phyloP scores from a whole-genome alignment of 2,329 filamentous ascomycete species.

The Talaromyces albobiverticillius region DNA sequence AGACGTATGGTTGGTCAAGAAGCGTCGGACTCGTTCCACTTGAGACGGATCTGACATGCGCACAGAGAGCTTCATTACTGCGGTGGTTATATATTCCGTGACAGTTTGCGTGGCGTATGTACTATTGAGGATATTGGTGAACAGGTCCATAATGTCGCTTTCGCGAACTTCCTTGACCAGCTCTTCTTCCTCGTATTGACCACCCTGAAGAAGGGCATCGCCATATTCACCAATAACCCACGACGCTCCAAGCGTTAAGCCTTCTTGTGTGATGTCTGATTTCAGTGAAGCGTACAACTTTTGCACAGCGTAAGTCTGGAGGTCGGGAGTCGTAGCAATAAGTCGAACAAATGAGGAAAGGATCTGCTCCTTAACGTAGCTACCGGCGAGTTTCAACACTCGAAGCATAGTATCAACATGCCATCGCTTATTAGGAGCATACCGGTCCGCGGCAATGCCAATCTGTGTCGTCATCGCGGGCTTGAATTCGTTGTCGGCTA shows the following conservation, averaged over 20 bases:
- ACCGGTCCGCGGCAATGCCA: constrained; percentile 92
- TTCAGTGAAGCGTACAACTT: constrained; percentile 89
- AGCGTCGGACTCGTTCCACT: constrained; percentile 75
- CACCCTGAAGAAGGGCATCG: constrained; percentile 81
- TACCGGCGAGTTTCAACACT: constrained; percentile 88
- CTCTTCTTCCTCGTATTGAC: constrained; percentile 92
- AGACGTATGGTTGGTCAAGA: constrained; percentile 74
- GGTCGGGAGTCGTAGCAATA: constrained; percentile 87
- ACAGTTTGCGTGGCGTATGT: constrained; percentile 89
- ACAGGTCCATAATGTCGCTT: constrained; percentile 88
- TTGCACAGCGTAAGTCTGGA: constrained; percentile 94
- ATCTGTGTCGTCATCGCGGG: constrained; percentile 98
- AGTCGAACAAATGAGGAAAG: constrained; percentile 93
- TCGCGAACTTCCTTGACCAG: constrained; percentile 79
- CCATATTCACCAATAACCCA: constrained; percentile 99
- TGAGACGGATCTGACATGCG: constrained; percentile 80
- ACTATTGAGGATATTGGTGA: constrained; percentile 87
- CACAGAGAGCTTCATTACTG: constrained; percentile 91
- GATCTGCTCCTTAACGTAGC: constrained; percentile 97
- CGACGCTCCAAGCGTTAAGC: constrained; percentile 83
- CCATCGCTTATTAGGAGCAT: constrained; percentile 96
- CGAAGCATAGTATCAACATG: constrained; percentile 97
- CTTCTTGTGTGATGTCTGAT: constrained; percentile 97
- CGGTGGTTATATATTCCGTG: constrained; percentile 93
- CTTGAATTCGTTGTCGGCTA: constrained; percentile 98